phyloP scores from a whole-genome alignment of 352 stramenopile species.

The Thraustotheca clavata region DNA sequence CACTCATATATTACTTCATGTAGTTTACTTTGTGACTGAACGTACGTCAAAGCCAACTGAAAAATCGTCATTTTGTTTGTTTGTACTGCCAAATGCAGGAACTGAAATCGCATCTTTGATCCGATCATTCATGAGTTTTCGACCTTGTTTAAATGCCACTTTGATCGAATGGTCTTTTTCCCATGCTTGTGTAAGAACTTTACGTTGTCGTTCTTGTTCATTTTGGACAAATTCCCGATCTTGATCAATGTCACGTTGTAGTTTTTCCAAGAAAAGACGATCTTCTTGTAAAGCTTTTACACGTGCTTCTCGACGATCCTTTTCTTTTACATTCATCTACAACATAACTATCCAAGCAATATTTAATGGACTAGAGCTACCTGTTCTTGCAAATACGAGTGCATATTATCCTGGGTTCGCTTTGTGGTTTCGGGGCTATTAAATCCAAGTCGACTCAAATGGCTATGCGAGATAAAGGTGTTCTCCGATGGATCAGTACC shows the following conservation, averaged over 20 bases:
- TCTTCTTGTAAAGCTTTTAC: conserved; percentile 48
- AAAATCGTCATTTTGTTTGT: conserved; percentile 31
- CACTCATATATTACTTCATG: neutral
- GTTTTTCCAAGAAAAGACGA: conserved; percentile 37
- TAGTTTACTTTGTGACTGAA: conserved; percentile 27
- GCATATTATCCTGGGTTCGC: conserved; percentile 18
- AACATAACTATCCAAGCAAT: conserved; percentile 48
- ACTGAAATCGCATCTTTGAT: conserved; percentile 27
- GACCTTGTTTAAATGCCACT: conserved; percentile 41
- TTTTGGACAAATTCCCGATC: conserved; percentile 45
- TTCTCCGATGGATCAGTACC: conserved; percentile 18
- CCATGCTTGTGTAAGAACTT: conserved; percentile 53
- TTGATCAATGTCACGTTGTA: conserved; percentile 49
- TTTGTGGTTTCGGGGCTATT: conserved; percentile 22
- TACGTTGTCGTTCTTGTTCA: conserved; percentile 45
- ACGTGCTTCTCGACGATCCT: conserved; percentile 30
- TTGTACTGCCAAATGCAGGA: conserved; percentile 2
- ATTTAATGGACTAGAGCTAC: neutral
- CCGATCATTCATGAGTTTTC: conserved; percentile 21
- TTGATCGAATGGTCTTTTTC: conserved; percentile 54
- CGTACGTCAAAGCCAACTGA: conserved; percentile 70
- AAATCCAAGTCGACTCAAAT: conserved; percentile 12
- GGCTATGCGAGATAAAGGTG: conserved; percentile 19
- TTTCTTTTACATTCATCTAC: conserved; percentile 51
- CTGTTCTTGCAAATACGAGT: conserved; percentile 16